Base-by-base conservation (phyloP, 768 basidiomycete species). In the Hysterangium stoloniferum region DNA sequence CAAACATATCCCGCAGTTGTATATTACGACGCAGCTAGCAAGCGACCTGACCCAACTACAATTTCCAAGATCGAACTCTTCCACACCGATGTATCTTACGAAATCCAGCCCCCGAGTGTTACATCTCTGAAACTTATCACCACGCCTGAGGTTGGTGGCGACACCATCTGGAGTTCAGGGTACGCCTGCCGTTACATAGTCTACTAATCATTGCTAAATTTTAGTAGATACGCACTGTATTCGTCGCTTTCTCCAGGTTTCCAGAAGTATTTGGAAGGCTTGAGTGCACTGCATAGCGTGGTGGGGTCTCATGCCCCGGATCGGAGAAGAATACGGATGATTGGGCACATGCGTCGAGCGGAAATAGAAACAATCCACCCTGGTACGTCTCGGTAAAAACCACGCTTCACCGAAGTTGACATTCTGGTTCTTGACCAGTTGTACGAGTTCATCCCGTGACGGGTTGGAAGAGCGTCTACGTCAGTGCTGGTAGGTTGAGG, bases 391-490 rank as follows among this genome's bases (percentile, higher is more conserved):
- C 7, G 8, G 17, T 34, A 34, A 6, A 33, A 9, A 15, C 6
- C n/a, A n/a, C n/a, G n/a, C 11, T n/a, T 22, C 22, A 12, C 25
- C 35, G 11, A n/a, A 4, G 27, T 41, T n/a, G 7, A 42, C 28
- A 40, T 12, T 3, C 19, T 31, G 12, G 6, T 4, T n/a, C 13
- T 45, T 51, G 11, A 11, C 17, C 15, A 51, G 70, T 92, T 41
- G 84, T 92, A 48, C 81, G 88, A 42, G 86, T 90, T 9, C 83
- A 91, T 62, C 88, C 90, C 19, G 81, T 74, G 1, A 93, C 89
- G 1, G 86, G 88, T 11, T 85, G 82, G 79, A 90, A 91, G 74
- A 80, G 78, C 52, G 67, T 92, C 54, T 90, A 82, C 59, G 82
- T 91, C 60, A 90, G 91, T 61, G 80, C 84, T 29, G 83, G 80